Evolutionary conservation across 176 grass and related monocot species (phyloP).

Genomic region (Musa schizocarpa): DNA sequence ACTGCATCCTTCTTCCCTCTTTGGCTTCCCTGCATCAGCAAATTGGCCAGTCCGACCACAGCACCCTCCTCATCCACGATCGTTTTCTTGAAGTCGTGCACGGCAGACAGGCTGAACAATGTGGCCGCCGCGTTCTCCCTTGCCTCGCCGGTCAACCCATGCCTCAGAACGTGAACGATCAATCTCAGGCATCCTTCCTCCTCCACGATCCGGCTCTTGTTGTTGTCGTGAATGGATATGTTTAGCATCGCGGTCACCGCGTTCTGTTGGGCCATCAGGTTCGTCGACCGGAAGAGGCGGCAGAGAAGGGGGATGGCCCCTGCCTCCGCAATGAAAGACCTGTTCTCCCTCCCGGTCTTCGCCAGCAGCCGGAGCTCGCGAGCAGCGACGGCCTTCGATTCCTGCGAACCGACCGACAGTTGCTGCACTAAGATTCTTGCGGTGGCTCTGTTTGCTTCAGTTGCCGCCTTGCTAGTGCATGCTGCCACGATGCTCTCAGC

Average conservation of each 20-base stretch:
- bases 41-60: constrained; percentile 46
- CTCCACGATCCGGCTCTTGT: constrained; percentile 81
- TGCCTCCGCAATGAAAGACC: constrained; percentile 76
- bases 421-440: constrained; percentile 54
- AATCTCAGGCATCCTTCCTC: constrained; percentile 58
- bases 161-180: constrained; percentile 59
- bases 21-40: constrained; percentile 61
- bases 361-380: constrained; percentile 75
- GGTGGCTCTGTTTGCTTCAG: constrained; percentile 54
- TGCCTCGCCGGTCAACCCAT: constrained; percentile 67
- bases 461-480: constrained; percentile 53
- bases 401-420: constrained; percentile 37
- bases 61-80: constrained; percentile 63
- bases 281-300: constrained; percentile 33
- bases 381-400: constrained; percentile 40
- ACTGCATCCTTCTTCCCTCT: constrained; percentile 97
- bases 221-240: constrained; percentile 67
- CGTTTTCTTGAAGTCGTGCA: constrained; percentile 94
- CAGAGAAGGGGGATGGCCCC: constrained; percentile 64
- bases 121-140: constrained; percentile 94
- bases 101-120: constrained; percentile 78
- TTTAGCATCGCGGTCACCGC: constrained; percentile 81
- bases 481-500: constrained; percentile 40
- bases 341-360: constrained; percentile 71
- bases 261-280: constrained; percentile 80